Evolutionary conservation across 306 rosid genomes (phyloP), one percentile per base, ranked within the genome.

Genomic region (Castanea crenata): DNA sequence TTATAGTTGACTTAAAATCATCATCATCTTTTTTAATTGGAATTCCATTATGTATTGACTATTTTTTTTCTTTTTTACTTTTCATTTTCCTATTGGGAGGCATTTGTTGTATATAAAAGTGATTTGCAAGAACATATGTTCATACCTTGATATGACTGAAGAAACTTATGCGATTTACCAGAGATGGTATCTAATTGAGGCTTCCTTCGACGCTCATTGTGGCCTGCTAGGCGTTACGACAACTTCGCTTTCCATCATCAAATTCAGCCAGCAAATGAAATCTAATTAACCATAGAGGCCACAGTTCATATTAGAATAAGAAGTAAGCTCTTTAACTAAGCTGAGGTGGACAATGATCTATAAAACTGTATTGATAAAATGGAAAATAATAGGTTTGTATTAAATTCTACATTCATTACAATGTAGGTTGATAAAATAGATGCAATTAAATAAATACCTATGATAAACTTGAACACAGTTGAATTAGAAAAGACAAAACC

Each of bases 151-250:
- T 74, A 81, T 71, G 90, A 81, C 31, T 82, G 92, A 74, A 86
- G 83, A 80, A 86, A 78, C 86, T 86, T 83, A 77, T 80, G 90
- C 1, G 86, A 73, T 79, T 80, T 90, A 74, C 83, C 78, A 80
- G 89, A 79, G 69, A 87, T 77, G 77, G 85, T 81, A 81, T 92
- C 89, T 65, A 79, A 76, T 61, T 85, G 95, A 72, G 93, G 90
- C 81, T 89, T 92, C 86, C 97, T 88, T 74, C 97, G 83, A 29
- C 97, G 96, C 74, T 90, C 88, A 79, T 92, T 92, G 74, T 92
- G 97, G 80, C 96, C 97, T 15, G 96, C 97, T 57, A 92, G 85
- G 81, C 96, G 97, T 77, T 89, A 38, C 97, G 93, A 79, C 97
- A 92, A 73, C 97, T 92, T 75, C 96, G 97, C 90, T 91, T 92